Conservation (phyloP, 148 eudicot species). For the Talinum fruticosum region DNA sequence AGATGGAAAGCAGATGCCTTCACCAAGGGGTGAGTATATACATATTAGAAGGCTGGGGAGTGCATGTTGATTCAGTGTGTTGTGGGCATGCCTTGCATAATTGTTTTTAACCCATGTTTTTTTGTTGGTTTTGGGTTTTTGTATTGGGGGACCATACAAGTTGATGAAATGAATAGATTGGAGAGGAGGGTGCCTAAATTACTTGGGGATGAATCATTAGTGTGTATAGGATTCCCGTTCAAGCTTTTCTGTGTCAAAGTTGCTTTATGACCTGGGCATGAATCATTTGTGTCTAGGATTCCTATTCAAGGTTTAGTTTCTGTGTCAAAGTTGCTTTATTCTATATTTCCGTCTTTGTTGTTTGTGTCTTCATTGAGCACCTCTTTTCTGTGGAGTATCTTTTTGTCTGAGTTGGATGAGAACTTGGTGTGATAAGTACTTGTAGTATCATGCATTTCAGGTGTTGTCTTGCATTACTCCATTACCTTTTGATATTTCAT, state of each 20-base stretch:
- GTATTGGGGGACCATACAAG: background rate
- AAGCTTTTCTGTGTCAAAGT: too few relatives aligned
- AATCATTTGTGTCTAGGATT: too few relatives aligned
- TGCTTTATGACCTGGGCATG: too few relatives aligned
- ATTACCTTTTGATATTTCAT: background rate
- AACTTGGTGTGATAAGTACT: background rate
- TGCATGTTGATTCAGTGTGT: slow-evolving; percentile 9
- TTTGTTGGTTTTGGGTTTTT: background rate
- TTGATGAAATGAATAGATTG: background rate
- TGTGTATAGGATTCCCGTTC: background rate
- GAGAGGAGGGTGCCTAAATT: background rate
- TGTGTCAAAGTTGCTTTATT: background rate
- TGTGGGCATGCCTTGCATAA: background rate
- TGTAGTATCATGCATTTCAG: background rate
- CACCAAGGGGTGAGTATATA: slow-evolving; percentile 37
- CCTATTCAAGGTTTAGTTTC: too few relatives aligned
- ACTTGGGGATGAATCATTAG: background rate
- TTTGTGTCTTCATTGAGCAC: too few relatives aligned
- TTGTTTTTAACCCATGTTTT: background rate
- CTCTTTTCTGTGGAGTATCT: background rate
- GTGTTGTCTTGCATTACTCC: background rate
- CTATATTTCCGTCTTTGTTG: background rate
- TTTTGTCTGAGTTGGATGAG: background rate
- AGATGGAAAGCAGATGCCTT: slow-evolving; percentile 46
- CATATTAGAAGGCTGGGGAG: background rate